Base-by-base conservation (phyloP, 2,329 filamentous ascomycete genomes). In the Paraphoma chrysanthemicola region DNA sequence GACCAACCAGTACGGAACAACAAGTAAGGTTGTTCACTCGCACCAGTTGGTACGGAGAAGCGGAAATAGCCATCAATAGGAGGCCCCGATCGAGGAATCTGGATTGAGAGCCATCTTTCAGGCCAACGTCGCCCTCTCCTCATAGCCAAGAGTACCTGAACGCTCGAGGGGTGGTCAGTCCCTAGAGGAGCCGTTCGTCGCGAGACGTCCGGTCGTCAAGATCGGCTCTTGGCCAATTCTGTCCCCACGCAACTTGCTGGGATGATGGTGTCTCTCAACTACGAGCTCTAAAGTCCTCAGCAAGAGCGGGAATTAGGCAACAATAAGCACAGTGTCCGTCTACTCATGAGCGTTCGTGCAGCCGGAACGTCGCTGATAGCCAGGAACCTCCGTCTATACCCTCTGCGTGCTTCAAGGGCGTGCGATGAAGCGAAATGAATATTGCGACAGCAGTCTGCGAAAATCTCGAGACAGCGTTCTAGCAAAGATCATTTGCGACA, bases 71-170 rank as follows among this genome's bases (percentile, higher is more conserved):
- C 16, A 18, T 16, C 42, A n/a, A 33, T 3, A 23, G 28, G 17
- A 29, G 44, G 29, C 16, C 45, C 41, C 44, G 9, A n/a, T 28
- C 38, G 28, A 23, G 23, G 9, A 12, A 12, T 39, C 39, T 17
- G 48, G 12, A 29, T 11, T 23, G n/a, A 17, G 33, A 23, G 8
- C 39, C 29, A n/a, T 44, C 12, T 9, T 8, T 48, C 33, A 11
- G 10, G 7, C n/a, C n/a, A 39, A 44, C 47, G 53, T 33, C 28
- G 36, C 48, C 49, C 36, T 51, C 51, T 48, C 36, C 16, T 44
- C 11, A 2, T 9, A 9, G 33, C 10, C 14, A 36, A 10, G 33
- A 36, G 33, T 14, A 10, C 6, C 33, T 14, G 7, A n/a, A 14
- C 11, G 10, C 16, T 17, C 14, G 3, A 43, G 23, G 38, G 39